Evolutionary conservation across 352 stramenopile species (phyloP).

Genomic region (Pythium rhizo-oryzae): DNA sequence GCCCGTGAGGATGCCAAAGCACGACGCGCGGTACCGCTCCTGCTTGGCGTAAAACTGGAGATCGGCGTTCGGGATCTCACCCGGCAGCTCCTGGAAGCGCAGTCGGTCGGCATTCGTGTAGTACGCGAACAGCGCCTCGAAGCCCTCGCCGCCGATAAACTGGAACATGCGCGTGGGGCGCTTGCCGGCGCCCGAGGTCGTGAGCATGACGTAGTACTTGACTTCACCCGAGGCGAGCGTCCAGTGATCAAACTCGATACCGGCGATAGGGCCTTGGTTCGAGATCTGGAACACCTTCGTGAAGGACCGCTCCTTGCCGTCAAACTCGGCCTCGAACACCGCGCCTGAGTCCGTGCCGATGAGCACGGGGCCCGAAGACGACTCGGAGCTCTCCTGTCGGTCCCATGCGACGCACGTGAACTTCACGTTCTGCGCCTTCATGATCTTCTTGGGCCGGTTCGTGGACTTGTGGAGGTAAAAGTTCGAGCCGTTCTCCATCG

Average conservation of each 20-base stretch:
- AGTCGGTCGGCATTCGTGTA: constrained; percentile 84
- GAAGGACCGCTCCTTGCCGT: constrained; percentile 84
- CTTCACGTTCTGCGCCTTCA: constrained; percentile 78
- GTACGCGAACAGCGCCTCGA: constrained; percentile 85
- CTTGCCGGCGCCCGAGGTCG: constrained; percentile 83
- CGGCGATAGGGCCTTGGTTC: constrained; percentile 83
- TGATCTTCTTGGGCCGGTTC: constrained; percentile 85
- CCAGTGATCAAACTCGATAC: constrained; percentile 85
- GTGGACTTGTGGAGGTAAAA: constrained; percentile 82
- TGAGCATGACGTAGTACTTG: constrained; percentile 81
- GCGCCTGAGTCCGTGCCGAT: constrained; percentile 80
- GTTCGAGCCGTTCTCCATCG: constrained; percentile 89
- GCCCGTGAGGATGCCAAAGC: constrained; percentile 91
- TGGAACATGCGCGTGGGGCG: constrained; percentile 91
- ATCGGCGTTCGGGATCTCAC: constrained; percentile 81
- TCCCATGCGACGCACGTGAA: constrained; percentile 87
- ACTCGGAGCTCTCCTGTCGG: constrained; percentile 64
- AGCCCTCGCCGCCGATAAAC: constrained; percentile 79
- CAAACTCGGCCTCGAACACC: constrained; percentile 87
- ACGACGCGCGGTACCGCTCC: constrained; percentile 78
- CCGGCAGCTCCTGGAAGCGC: constrained; percentile 90
- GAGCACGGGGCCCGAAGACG: constrained; percentile 65
- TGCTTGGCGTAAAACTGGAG: constrained; percentile 81
- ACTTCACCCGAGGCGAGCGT: constrained; percentile 54
- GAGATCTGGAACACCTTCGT: constrained; percentile 91